Evolutionary conservation across 352 stramenopile species (phyloP).

Genomic region (Pythium biforme): DNA sequence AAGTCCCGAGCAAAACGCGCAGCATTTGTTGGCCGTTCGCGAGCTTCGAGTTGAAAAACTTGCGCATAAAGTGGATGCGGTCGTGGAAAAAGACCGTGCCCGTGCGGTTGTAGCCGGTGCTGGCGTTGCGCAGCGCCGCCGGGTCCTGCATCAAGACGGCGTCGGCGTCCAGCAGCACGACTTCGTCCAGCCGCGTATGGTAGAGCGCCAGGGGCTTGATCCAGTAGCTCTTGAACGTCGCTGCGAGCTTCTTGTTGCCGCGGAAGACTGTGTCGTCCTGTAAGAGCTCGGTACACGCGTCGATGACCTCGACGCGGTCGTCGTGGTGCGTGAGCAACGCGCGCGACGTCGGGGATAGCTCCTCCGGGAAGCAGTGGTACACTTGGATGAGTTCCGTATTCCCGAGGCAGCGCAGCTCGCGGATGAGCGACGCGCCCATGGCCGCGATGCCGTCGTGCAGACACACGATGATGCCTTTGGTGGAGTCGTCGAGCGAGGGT

Average conservation of each 20-base stretch:
- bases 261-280: slow-evolving; percentile 6
- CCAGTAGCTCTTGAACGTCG: slow-evolving; percentile 60
- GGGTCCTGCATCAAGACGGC: slow-evolving; percentile 49
- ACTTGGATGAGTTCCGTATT: slow-evolving; percentile 44
- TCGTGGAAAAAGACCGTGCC: slow-evolving; percentile 76
- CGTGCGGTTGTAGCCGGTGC: slow-evolving; percentile 42
- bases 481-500: too few relatives aligned
- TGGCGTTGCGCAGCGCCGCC: slow-evolving; percentile 28
- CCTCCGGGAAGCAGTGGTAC: slow-evolving; percentile 44
- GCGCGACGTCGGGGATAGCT: slow-evolving; percentile 39
- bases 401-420: slow-evolving; percentile 44
- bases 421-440: slow-evolving; percentile 68
- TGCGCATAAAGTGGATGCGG: slow-evolving; percentile 45
- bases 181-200: slow-evolving; percentile 49
- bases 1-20: slow-evolving; percentile 44
- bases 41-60: slow-evolving; percentile 27
- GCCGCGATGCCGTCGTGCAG: slow-evolving; percentile 51
- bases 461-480: slow-evolving; percentile 37
- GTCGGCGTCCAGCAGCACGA: slow-evolving; percentile 63
- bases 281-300: slow-evolving; percentile 52
- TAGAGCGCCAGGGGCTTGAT: slow-evolving; percentile 66
- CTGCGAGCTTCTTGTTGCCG: background rate
- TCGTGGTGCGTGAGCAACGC: slow-evolving; percentile 47
- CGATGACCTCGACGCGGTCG: slow-evolving; percentile 50
- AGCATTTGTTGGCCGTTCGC: slow-evolving; percentile 30